A percentile compares a stretch with the other conserved stretches of the same genome.
These are phyloP conservation scores for Colletotrichum kahawae DNA, from an alignment of 2,329 filamentous ascomycete species.

Conservation along the genomic window DNA sequence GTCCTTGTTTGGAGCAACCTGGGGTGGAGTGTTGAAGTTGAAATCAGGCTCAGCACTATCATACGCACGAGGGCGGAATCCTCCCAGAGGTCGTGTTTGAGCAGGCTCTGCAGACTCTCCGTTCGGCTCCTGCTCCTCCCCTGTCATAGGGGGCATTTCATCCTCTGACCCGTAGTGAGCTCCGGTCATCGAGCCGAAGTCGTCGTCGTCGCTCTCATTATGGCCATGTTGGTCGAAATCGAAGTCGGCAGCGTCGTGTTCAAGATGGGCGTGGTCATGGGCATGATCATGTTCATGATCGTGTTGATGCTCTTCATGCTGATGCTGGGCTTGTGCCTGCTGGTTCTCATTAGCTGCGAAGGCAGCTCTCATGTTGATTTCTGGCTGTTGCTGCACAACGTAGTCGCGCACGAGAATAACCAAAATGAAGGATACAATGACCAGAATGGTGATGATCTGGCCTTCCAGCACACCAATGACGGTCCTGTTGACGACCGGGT, in stretches of 20 bases:
- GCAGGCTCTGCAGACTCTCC: neutral
- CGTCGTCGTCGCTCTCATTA: slow-evolving; percentile 7
- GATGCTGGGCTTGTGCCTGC: neutral
- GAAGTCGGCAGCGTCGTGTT: neutral
- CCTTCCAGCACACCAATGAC: slow-evolving; percentile 88
- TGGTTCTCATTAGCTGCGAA: slow-evolving; percentile 37
- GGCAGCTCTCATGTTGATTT: slow-evolving; percentile 80
- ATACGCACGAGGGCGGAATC: neutral
- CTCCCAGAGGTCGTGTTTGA: neutral
- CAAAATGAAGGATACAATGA: slow-evolving; percentile 94
- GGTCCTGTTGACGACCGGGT: slow-evolving; percentile 74
- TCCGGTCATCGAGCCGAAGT: neutral
- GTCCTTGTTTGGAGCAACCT: neutral
- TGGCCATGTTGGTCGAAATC: neutral
- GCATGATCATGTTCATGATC: neutral
- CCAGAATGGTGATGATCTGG: slow-evolving; percentile 88
- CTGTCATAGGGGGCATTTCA: neutral
- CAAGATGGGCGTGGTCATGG: neutral
- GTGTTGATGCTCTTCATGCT: neutral
- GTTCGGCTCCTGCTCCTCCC: slow-evolving; percentile 3
- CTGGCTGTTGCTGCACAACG: slow-evolving; percentile 96
- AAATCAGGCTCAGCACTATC: neutral
- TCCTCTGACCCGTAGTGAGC: neutral
- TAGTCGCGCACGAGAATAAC: slow-evolving; percentile 96
- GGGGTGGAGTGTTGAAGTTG: slow-evolving; percentile 8